A percentile compares a stretch with the other conserved stretches of the same genome.
Conservation (phyloP, 148 eudicot species). For the Vaccinium corymbosum region DNA sequence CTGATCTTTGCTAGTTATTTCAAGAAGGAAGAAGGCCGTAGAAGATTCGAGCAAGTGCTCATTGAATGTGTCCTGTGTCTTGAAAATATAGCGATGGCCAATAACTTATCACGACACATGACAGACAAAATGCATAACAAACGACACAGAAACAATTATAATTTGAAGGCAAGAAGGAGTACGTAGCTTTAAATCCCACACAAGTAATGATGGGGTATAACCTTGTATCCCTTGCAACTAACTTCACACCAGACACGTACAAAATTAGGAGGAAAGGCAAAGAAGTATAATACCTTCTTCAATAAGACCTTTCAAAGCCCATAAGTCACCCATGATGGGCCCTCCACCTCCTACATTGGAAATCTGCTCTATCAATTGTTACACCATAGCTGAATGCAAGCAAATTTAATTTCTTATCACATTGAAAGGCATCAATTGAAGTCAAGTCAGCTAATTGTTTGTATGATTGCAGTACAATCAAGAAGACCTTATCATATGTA, state of each 20-base stretch:
- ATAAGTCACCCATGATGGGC: conserved; percentile 92
- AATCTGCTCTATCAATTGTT: conserved; percentile 4
- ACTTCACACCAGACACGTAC: neutral
- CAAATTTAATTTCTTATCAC: neutral
- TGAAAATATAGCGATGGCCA: neutral
- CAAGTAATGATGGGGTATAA: neutral
- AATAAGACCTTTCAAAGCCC: conserved; percentile 95
- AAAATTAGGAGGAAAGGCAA: neutral
- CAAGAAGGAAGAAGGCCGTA: neutral
- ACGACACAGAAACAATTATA: neutral
- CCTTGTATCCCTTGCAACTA: neutral
- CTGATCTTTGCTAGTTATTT: neutral
- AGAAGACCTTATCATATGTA: neutral
- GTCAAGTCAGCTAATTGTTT: neutral
- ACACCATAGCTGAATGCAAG: neutral
- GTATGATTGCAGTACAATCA: neutral
- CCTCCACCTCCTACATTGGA: conserved; percentile 75
- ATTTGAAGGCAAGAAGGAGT: neutral
- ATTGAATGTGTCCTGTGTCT: neutral
- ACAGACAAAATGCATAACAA: neutral
- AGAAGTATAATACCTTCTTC: conserved; percentile 63
- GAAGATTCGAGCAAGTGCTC: neutral
- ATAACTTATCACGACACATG: neutral
- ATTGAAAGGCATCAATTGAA: neutral
- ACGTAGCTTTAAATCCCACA: neutral